Percentiles rank a stretch among this genome's conserved stretches.
Evolutionary conservation across 306 rosid genomes (phyloP).

Genomic region (Rosa rugosa): DNA sequence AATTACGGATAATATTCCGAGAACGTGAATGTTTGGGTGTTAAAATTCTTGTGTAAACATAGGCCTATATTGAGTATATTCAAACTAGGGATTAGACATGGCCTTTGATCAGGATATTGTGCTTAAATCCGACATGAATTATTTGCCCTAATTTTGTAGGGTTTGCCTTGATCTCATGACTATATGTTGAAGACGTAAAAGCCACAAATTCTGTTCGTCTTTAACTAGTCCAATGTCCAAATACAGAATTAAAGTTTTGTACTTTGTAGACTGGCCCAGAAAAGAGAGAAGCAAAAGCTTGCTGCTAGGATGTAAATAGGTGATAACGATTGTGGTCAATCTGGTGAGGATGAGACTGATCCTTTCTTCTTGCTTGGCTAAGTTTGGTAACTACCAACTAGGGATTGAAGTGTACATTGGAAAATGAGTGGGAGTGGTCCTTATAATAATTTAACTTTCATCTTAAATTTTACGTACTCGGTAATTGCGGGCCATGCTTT

Average conservation of each 20-base stretch:
- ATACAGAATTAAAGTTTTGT: neutral
- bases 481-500: neutral
- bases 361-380: neutral
- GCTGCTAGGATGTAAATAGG: too few species aligned
- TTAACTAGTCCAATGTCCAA: neutral
- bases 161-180: neutral
- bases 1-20: slow-evolving; percentile 14
- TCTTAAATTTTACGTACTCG: neutral
- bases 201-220: neutral
- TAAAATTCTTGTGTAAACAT: slow-evolving; percentile 35
- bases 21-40: slow-evolving; percentile 27
- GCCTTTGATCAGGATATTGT: slow-evolving; percentile 11
- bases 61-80: slow-evolving; percentile 15
- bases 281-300: neutral
- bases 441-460: neutral
- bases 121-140: neutral
- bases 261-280: neutral
- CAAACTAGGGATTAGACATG: slow-evolving; percentile 8
- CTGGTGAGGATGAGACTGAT: neutral
- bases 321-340: neutral
- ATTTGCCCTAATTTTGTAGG: neutral
- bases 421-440: neutral
- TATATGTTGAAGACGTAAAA: neutral
- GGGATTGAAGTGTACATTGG: neutral
- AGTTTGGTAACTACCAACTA: neutral